Evolutionary conservation across 306 rosid species (phyloP), one percentile per base, ranked within the genome.

Genomic region (Gynostemma pentaphyllum): DNA sequence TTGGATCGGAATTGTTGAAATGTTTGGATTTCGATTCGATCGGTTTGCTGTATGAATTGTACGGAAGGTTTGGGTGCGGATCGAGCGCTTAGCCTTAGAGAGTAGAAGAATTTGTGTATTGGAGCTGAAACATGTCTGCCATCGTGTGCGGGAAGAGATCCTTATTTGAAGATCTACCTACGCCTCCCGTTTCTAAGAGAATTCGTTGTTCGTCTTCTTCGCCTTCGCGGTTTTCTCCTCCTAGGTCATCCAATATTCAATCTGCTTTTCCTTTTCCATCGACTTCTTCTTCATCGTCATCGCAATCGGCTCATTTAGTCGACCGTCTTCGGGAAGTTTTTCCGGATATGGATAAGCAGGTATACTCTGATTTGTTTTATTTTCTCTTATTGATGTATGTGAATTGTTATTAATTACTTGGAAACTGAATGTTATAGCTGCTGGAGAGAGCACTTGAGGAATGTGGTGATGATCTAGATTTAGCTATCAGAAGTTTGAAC

Each of bases 91-190:
- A 14, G 68, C 72, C 62, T 72, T 60, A 14, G 68, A 70, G 75
- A 52, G 62, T 61, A 52, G 70, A 64, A 80, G 80, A 52, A 55
- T 69, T 36, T 65, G 84, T 75, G 80, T 78, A 77, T 81, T 79
- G 82, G 65, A 52, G 79, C 69, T 81, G 67, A 81, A 89, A 81
- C 85, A 89, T 89, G 97, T 89, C 97, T 89, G 97, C 97, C 81
- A 68, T 86, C 40, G 87, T 89, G 87, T 89, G 91, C 52, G 97
- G 97, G 66, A 89, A 89, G 97, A 89, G 97, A 86, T 89, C 97
- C 73, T 79, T 89, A 32, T 89, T 89, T 80, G 87, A 86, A 73
- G 89, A 85, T 44, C 74, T 78, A 39, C 80, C 84, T 51, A 24
- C 85, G 7, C 50, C 82, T 36, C 90, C 82, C 6, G 75, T 79